Evolutionary conservation across 1,284 basidiomycete species (phyloP).

Genomic region (Macrocystidia cucumis): DNA sequence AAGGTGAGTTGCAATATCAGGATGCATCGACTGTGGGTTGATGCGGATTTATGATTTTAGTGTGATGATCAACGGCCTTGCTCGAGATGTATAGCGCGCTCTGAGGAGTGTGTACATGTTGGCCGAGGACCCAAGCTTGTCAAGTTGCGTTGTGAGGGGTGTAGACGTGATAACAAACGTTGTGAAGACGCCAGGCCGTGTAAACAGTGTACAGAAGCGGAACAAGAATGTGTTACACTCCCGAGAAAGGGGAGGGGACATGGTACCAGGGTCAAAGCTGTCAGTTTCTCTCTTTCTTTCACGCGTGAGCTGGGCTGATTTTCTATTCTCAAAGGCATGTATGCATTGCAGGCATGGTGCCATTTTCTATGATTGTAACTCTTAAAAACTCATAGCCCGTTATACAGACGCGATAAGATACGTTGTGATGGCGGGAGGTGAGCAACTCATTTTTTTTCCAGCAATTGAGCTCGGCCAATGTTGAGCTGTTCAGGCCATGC

Average conservation of each 20-base stretch:
- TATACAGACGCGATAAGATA: conserved; percentile 45
- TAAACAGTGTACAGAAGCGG: conserved; percentile 35
- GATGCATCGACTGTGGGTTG: conserved; percentile 1
- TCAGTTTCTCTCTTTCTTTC: conserved; percentile 20
- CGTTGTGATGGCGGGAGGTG: conserved; percentile 48
- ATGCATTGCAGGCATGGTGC: conserved; percentile 41
- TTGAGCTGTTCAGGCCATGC: conserved; percentile 31
- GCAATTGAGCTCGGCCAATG: conserved; percentile 7
- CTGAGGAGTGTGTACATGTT: conserved; percentile 48
- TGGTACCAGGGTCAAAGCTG: conserved; percentile 50
- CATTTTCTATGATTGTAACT: conserved; percentile 1
- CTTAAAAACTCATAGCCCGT: conserved; percentile 11
- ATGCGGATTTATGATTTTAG: conserved; percentile 18
- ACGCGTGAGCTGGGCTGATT: conserved; percentile 6
- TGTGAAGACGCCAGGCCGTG: conserved; percentile 54
- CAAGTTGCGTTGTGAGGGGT: conserved; percentile 48
- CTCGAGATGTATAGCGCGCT: conserved; percentile 42
- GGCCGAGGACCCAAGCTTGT: conserved; percentile 43
- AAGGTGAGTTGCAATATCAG: conserved; percentile 29
- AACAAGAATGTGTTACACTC: conserved; percentile 35
- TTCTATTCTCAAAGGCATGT: conserved; percentile 47
- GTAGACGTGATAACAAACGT: conserved; percentile 42
- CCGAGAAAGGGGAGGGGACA: conserved; percentile 46
- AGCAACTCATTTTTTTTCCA: conserved; percentile 8
- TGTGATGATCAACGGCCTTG: conserved; percentile 55